Conservation (phyloP, 768 basidiomycete genomes). For the Candolleomyces eurysporus region DNA sequence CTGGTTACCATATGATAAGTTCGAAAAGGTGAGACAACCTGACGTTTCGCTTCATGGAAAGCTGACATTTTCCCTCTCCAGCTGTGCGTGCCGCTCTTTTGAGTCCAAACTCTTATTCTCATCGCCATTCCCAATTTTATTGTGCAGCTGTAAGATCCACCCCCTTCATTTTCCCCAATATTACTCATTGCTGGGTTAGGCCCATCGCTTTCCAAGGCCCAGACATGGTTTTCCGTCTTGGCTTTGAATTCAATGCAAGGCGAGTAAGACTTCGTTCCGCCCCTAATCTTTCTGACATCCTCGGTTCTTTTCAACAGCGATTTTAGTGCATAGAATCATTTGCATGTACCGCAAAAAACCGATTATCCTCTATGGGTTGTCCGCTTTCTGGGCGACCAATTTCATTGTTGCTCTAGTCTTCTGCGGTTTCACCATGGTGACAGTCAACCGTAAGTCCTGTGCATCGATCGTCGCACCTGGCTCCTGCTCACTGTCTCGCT, state of each 20-base stretch:
- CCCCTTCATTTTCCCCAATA: no score
- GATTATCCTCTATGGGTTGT: background rate
- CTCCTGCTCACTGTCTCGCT: background rate
- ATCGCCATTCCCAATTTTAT: no score
- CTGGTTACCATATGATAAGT: no score
- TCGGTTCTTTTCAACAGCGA: background rate
- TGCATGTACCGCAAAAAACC: conserved; percentile 1
- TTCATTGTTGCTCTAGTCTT: background rate
- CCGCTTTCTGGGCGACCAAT: conserved; percentile 6
- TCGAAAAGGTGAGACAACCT: no score
- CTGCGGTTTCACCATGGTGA: background rate
- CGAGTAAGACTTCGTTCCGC: background rate
- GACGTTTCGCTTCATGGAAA: no score
- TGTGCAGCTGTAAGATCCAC: no score
- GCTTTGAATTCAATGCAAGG: background rate
- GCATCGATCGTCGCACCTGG: background rate
- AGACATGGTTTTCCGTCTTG: background rate
- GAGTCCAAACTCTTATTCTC: no score
- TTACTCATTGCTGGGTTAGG: no score
- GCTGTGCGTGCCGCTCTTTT: no score
- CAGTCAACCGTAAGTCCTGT: background rate
- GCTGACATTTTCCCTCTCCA: no score
- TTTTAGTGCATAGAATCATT: background rate
- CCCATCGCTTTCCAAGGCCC: background rate
- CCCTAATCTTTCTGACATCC: background rate